Base-by-base conservation (phyloP, 2,329 filamentous ascomycete genomes). In the Hypoxylon sp. region DNA sequence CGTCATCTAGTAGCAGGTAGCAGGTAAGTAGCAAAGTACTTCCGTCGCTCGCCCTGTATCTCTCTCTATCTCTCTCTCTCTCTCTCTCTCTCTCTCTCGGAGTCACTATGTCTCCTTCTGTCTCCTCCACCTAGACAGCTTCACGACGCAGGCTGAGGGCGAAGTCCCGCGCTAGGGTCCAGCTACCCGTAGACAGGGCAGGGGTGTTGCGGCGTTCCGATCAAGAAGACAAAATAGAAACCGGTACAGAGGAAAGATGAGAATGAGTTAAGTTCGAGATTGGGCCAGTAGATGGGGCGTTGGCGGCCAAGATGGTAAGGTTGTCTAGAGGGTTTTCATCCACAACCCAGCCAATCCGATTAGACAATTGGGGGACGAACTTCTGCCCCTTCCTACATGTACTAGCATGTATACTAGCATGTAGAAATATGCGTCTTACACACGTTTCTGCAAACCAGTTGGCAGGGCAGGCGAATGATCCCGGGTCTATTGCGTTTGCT, bases 341-440 rank as follows among this genome's bases (percentile, higher is more conserved):
- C 20, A 29, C 34, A 46, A 9, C 35, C 34, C 17, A 20, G 36
- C 34, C 36, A 48, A 57, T 53, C 45, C 45, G 32, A 54, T 42
- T 31, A 54, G 50, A 32, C 45, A 50, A 54, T 54, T 50, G 31
- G 27, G 31, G 40, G 45, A 34, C 29, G 35, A 13, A n/a, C 27
- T 15, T 40, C 34, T 42, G 36, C 38, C 51, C 52, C n/a, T n/a
- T n/a, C n/a, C n/a, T n/a, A n/a, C n/a, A n/a, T n/a, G n/a, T n/a
- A n/a, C n/a, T n/a, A n/a, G n/a, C n/a, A n/a, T n/a, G n/a, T n/a
- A n/a, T n/a, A n/a, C n/a, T 43, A 51, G 53, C 38, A 52, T 42
- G 49, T 57, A 53, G 48, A 49, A 47, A 57, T 57, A 57, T 48
- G 35, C 54, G 49, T 50, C 49, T 47, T 44, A 50, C 49, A 50